Base-by-base conservation (phyloP, 2,329 filamentous ascomycete genomes). In the Cladosporium sp. region DNA sequence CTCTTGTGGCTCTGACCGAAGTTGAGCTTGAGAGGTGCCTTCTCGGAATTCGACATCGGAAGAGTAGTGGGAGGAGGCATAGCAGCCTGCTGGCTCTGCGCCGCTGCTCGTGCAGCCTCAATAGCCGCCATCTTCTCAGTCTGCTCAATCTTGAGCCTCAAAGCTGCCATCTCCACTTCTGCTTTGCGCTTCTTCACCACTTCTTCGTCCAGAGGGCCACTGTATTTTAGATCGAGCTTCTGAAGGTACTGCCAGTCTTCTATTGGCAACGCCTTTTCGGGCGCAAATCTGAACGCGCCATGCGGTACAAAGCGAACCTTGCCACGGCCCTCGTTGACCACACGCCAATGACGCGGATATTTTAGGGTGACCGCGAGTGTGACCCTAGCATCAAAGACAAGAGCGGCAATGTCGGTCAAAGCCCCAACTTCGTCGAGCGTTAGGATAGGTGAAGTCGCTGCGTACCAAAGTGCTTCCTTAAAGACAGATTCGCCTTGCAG, bases 331-430 rank as follows among this genome's bases (percentile, higher is more conserved):
- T 77, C 56, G 58, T 81, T 70, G 59, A 76, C 67, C 31, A 74
- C 74, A 52, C 69, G 73, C 77, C 79, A 85, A 61, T 80, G 82
- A 10, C 74, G 75, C 22, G 82, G 82, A 53, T 77, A 76, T 54
- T 72, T 74, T 48, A 85, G 60, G 9, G 61, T 68, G n/a, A 83
- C 70, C 16, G 71, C 66, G 28, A 77, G 70, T 16, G 72, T 73
- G 14, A 76, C 75, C n/a, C 72, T 63, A 8, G 78, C 68, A 31
- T 78, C 73, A 58, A 79, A 84, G 13, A 85, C 65, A 53, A 82
- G 66, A 35, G 71, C 70, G 56, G 80, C 82, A 34, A 85, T 71
- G 56, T 83, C 80, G 14, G 79, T 69, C 32, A 85, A 72, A 37
- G 80, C 76, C 6, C 74, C 74, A 43, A 83, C 69, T 60, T 85